These are phyloP conservation scores for Colletotrichum australisinense DNA, from an alignment of 2,329 filamentous ascomycete species.

Conservation along the genomic window DNA sequence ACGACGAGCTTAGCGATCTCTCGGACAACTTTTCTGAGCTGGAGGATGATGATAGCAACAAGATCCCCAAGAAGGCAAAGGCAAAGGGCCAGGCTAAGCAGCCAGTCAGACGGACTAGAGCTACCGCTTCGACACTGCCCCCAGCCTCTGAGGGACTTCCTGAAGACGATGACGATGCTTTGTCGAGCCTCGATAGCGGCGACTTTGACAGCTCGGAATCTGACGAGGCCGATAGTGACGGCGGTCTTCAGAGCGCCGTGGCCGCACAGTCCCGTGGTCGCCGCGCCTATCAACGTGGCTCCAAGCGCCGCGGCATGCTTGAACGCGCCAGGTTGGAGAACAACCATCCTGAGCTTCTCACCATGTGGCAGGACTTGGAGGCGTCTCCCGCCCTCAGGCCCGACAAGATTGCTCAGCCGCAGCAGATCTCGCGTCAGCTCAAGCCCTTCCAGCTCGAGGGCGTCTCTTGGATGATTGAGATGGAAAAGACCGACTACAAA, in stretches of 20 bases:
- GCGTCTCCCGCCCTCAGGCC: slow-evolving; percentile 74
- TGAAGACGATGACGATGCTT: slow-evolving; percentile 11
- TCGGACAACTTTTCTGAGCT: slow-evolving; percentile 6
- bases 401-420: slow-evolving; percentile 75
- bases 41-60: background rate
- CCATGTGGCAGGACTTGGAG: slow-evolving; percentile 87
- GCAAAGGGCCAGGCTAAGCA: background rate
- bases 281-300: slow-evolving; percentile 47
- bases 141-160: background rate
- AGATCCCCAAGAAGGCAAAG: background rate
- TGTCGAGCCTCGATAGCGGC: slow-evolving; percentile 9
- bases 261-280: slow-evolving; percentile 41
- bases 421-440: slow-evolving; percentile 81
- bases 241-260: slow-evolving; percentile 3
- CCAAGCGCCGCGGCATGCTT: slow-evolving; percentile 42
- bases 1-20: slow-evolving; percentile 35
- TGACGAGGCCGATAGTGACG: slow-evolving; percentile 4
- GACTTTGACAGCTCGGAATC: background rate
- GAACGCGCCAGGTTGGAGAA: slow-evolving; percentile 77
- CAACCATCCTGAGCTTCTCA: slow-evolving; percentile 81
- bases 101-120: slow-evolving; percentile 4
- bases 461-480: slow-evolving; percentile 91
- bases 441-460: slow-evolving; percentile 96
- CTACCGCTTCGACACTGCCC: background rate
- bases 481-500: slow-evolving; percentile 87